These are phyloP conservation scores for Rhinocladiella mackenziei DNA, from an alignment of 2,329 filamentous ascomycete species.

Conservation along the genomic window DNA sequence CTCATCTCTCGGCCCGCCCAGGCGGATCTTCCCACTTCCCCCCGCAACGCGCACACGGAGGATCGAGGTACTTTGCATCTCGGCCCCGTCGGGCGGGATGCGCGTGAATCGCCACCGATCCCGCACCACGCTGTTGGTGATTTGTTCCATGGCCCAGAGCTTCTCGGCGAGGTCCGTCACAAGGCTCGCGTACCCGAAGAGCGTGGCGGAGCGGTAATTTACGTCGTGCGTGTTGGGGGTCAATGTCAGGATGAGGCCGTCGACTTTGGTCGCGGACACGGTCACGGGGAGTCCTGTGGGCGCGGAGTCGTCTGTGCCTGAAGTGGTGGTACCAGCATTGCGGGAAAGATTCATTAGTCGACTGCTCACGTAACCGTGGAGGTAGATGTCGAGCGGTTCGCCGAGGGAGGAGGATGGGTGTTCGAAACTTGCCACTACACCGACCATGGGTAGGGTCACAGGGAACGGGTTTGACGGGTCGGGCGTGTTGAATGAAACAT, in stretches of 20 bases:
- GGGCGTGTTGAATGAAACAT: slow-evolving; percentile 68
- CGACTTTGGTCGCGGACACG: slow-evolving; percentile 67
- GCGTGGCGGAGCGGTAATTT: slow-evolving; percentile 76
- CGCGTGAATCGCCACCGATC: slow-evolving; percentile 67
- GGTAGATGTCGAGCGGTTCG: slow-evolving; percentile 69
- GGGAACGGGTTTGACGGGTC: slow-evolving; percentile 64
- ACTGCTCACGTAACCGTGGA: slow-evolving; percentile 78
- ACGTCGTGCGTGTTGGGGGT: slow-evolving; percentile 77
- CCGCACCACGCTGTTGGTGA: slow-evolving; percentile 71
- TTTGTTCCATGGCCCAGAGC: slow-evolving; percentile 69
- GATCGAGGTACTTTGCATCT: slow-evolving; percentile 70
- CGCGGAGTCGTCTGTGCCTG: slow-evolving; percentile 27
- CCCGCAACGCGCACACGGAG: slow-evolving; percentile 63
- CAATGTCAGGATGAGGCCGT: slow-evolving; percentile 73
- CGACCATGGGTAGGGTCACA: slow-evolving; percentile 77
- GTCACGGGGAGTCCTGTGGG: slow-evolving; percentile 60
- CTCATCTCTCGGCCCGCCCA: slow-evolving; percentile 59
- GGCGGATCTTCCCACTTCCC: slow-evolving; percentile 70
- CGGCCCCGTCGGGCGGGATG: slow-evolving; percentile 64
- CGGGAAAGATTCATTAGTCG: slow-evolving; percentile 76
- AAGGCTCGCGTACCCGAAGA: slow-evolving; percentile 68
- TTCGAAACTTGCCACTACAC: slow-evolving; percentile 69
- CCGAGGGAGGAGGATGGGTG: slow-evolving; percentile 56
- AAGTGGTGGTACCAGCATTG: slow-evolving; percentile 31
- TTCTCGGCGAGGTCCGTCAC: slow-evolving; percentile 67